Percentiles rank a stretch among this genome's conserved stretches.
Evolutionary conservation across 495 filamentous ascomycete genomes (phyloP).

Genomic region (Entonaema liquescens): DNA sequence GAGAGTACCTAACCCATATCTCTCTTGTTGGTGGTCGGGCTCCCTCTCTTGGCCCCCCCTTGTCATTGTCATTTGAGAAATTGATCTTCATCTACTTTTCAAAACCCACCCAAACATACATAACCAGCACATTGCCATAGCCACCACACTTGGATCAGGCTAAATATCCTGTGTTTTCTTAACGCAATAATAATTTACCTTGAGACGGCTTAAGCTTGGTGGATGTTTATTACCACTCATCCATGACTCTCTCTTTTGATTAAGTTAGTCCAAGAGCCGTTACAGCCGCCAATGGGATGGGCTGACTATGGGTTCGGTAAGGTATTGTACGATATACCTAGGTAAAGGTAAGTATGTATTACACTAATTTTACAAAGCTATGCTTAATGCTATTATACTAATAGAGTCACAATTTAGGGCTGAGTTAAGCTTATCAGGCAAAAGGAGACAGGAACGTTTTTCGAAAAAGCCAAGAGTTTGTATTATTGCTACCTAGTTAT

Average conservation of each 20-base stretch:
- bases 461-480: neutral
- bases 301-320: conserved; percentile 20
- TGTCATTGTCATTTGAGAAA: conserved; percentile 15
- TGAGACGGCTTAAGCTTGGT: neutral
- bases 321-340: neutral
- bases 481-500: conserved; percentile 7
- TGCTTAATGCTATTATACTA: neutral
- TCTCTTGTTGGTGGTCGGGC: conserved; percentile 5
- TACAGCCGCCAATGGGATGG: conserved; percentile 12
- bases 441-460: neutral
- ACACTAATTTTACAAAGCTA: neutral
- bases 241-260: neutral
- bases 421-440: neutral
- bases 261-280: neutral
- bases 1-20: conserved; percentile 33
- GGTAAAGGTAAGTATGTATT: neutral
- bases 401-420: neutral
- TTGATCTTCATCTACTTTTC: conserved; percentile 14
- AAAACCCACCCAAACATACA: conserved; percentile 13
- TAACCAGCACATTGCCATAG: conserved; percentile 26
- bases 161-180: conserved; percentile 26
- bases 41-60: conserved; percentile 21
- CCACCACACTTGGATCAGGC: conserved; percentile 30
- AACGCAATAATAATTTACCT: conserved; percentile 14
- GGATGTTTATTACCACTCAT: neutral